Evolutionary conservation across 1,139 yeast genomes (phyloP), one percentile per base, ranked within the genome.

Genomic region (Suzukiozyma palmioleophila): DNA sequence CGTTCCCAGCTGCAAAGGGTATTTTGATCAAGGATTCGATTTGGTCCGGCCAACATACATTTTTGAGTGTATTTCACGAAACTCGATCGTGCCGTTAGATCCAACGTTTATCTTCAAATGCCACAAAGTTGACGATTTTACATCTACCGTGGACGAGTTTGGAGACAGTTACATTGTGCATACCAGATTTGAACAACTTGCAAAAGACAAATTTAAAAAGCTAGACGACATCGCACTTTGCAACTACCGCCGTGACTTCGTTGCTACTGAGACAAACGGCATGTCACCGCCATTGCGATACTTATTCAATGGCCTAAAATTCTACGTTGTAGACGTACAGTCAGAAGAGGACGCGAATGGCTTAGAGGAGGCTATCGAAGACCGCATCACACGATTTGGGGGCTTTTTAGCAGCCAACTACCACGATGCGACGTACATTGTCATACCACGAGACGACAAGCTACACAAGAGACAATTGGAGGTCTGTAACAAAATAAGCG

Each of bases 1-100:
- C 11, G 71, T 84, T 0, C 64, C 73, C 1, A 72, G 69, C 32
- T 75, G 80, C 7, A 56, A 60, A 8, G 61, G 65, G 0, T 59
- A 79, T 37, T 52, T 66, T 3, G 57, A 66, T 4, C 55, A 66
- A 27, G 82, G 81, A 0, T 73, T 69, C 47, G 87, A 83, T 50
- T 66, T 90, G 1, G 54, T 88, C 7, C 70, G 62, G 39, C 90
- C 95, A 1, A 59, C 60, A 14, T 92, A 96, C 95, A 57, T 88
- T 7, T 64, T 78, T 35, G 89, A 85, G 47, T 79, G 95, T 50
- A 62, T 86, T 3, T 51, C 60, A 11, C 58, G 66, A 15, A 51
- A 60, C 0, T 45, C 52, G 2, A 40, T 81, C 2, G 58, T 87
- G 1, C 74, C 73, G 1, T 49, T 84, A 9, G 95, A 87, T 49